Evolutionary conservation across 306 rosid species (phyloP), one percentile per base, ranked within the genome.

Genomic region (Glycine latifolia): DNA sequence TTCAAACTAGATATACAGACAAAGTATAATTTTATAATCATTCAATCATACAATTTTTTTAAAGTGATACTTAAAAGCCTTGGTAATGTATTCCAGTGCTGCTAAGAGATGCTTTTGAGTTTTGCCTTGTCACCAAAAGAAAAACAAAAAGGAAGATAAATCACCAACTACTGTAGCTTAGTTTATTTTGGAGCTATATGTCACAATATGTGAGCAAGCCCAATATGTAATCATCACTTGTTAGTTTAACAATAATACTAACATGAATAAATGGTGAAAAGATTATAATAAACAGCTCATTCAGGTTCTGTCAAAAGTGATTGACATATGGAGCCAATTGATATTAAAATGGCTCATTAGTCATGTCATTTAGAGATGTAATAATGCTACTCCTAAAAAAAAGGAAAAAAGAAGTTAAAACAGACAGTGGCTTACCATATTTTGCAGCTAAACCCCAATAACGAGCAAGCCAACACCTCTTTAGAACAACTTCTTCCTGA

Each of bases 381-480:
- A 26, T 26, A 26, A 26, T 26, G 62, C 74, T 41, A 47, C 11
- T 10, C 55, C 63, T 26, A 47, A 26, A 44, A 77, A 69, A 62
- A 81, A 70, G 13, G 16, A 73, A 66, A 59, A 56, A 26, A 55
- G 17, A 62, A 78, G 67, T 56, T 15, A 80, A 79, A 71, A 60
- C 47, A 75, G 46, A 67, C 16, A 17, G 58, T 52, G 55, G 72
- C 74, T 78, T 87, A 93, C 99, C 97, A 79, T 87, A 90, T 87
- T 88, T 95, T 79, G 92, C 90, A 50, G 99, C 99, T 78, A 95
- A 85, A 70, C 99, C 98, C 99, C 99, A 95, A 83, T 95, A 93
- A 69, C 98, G 98, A 80, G 99, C 99, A 86, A 95, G 95, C 99
- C 99, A 95, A 83, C 99, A 95, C 86, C 98, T 93, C 91, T 95